These are phyloP conservation scores for Cercospora citrullina DNA, from an alignment of 2,329 filamentous ascomycete genomes.

Conservation along the genomic window DNA sequence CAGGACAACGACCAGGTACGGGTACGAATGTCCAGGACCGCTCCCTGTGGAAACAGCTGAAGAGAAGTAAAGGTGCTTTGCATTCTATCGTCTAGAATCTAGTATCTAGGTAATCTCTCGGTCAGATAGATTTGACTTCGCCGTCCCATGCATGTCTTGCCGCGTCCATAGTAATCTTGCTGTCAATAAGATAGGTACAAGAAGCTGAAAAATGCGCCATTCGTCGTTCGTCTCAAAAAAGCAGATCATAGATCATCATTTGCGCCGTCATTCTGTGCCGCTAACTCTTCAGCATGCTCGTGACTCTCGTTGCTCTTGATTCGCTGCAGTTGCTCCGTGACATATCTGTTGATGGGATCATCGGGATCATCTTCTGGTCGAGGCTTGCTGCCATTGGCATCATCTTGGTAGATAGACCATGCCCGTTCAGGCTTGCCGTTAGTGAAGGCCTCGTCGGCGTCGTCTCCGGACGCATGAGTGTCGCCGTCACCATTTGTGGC, in stretches of 20 bases:
- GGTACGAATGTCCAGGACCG: not conserved
- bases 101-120: not conserved
- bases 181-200: not conserved
- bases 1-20: not conserved
- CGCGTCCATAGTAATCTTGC: not conserved
- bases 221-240: not conserved
- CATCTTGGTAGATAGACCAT: conserved; percentile 55
- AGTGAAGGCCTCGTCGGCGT: conserved; percentile 33
- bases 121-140: not conserved
- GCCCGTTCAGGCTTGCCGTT: conserved; percentile 36
- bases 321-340: conserved; percentile 74
- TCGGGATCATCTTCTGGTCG: conserved; percentile 40
- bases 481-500: conserved; percentile 40
- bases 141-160: not conserved
- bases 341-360: conserved; percentile 75
- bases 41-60: not conserved
- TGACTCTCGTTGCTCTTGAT: conserved; percentile 62
- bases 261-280: conserved; percentile 49
- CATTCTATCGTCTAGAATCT: not conserved
- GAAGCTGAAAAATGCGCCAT: not conserved
- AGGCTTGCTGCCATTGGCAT: conserved; percentile 40
- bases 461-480: conserved; percentile 42
- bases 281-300: conserved; percentile 63
- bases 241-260: conserved; percentile 21
- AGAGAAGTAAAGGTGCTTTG: not conserved